Conservation (phyloP, 129 eudicot genomes). For the Cynara cardunculus region DNA sequence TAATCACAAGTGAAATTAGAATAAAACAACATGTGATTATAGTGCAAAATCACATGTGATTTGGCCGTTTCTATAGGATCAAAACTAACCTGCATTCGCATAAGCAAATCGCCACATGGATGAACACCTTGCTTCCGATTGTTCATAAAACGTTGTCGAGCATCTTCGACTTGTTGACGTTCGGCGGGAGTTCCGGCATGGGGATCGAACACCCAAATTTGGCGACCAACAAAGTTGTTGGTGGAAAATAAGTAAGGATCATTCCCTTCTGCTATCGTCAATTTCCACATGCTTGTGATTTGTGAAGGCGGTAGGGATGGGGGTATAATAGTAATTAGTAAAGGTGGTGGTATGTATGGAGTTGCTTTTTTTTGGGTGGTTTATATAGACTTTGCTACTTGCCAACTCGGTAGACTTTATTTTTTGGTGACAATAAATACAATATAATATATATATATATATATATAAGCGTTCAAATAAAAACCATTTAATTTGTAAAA, state of each 20-base stretch:
- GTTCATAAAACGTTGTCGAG: constrained; percentile 34
- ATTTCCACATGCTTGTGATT: constrained; percentile 53
- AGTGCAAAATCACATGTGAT: no score
- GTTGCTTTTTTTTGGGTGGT: neutral
- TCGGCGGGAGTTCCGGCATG: constrained; percentile 50
- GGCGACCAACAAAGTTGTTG: constrained; percentile 67
- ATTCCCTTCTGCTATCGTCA: constrained; percentile 65
- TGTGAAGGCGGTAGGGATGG: neutral
- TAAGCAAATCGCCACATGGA: constrained; percentile 58
- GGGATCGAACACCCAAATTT: constrained; percentile 72
- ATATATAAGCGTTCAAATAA: no score
- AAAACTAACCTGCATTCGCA: constrained; percentile 61
- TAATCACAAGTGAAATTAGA: no score
- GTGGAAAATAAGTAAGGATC: constrained; percentile 69
- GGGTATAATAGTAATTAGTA: no score
- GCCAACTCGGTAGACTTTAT: neutral
- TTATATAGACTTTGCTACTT: constrained; percentile 3
- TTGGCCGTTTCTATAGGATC: no score
- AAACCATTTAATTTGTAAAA: no score
- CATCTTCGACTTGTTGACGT: constrained; percentile 45
- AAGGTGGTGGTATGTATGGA: neutral
- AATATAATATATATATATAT: no score
- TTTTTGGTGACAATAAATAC: no score
- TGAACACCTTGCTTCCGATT: constrained; percentile 46
- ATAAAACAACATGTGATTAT: no score